A percentile compares a stretch with the other conserved stretches of the same genome.
Conservation (phyloP, 108 stramenopile species). For the Nitzschia inconspicua region DNA sequence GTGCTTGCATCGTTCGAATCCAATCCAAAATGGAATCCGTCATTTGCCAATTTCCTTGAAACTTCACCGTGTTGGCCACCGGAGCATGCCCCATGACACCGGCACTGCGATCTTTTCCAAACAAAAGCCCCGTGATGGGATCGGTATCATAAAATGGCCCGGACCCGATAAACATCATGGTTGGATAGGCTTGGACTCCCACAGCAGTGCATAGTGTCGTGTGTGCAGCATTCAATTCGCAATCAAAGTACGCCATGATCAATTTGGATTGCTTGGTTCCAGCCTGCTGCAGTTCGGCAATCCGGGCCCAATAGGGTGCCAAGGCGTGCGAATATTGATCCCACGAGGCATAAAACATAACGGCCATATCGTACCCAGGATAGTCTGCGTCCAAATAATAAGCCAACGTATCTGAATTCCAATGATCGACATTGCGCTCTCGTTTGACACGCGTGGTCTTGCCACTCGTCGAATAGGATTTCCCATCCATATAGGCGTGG, state of each 20-base stretch:
- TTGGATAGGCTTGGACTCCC: conserved; percentile 61
- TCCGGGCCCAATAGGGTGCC: conserved; percentile 68
- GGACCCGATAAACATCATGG: conserved; percentile 70
- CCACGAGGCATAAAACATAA: conserved; percentile 83
- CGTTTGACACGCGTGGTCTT: conserved; percentile 21
- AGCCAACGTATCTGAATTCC: conserved; percentile 75
- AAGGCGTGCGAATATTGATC: conserved; percentile 62
- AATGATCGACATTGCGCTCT: conserved; percentile 72
- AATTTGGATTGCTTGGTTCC: conserved; percentile 46
- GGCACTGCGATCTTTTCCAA: conserved; percentile 43
- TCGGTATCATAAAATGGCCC: conserved; percentile 66
- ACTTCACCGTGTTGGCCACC: conserved; percentile 53
- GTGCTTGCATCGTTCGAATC: conserved; percentile 66
- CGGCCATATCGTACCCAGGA: conserved; percentile 68
- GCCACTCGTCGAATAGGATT: neutral
- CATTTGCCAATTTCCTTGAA: conserved; percentile 75
- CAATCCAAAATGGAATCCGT: conserved; percentile 75
- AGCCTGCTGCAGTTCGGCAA: conserved; percentile 57
- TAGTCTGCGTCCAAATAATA: conserved; percentile 69
- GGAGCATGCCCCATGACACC: conserved; percentile 44
- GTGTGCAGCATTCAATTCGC: conserved; percentile 59
- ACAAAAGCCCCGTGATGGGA: conserved; percentile 24
- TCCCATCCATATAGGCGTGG: too few species aligned
- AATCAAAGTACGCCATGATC: conserved; percentile 80
- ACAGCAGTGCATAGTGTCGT: conserved; percentile 43